A percentile compares a stretch with the other conserved stretches of the same genome.
Conservation (phyloP, 768 basidiomycete species). For the Serpula lacrymans region DNA sequence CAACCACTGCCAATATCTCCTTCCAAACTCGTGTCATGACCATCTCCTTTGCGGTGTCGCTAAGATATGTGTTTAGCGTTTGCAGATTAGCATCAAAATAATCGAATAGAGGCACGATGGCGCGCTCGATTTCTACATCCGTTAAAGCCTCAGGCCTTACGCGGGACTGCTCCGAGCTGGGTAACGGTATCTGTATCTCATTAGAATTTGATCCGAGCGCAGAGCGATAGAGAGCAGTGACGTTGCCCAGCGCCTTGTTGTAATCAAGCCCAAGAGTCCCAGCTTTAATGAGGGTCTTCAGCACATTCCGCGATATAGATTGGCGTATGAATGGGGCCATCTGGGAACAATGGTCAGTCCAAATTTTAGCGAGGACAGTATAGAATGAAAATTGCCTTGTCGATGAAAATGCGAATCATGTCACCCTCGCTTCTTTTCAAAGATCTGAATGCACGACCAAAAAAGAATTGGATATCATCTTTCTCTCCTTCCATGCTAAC, state of each 20-base stretch:
- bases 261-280: slow-evolving; percentile 63
- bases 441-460: slow-evolving; percentile 91
- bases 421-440: slow-evolving; percentile 91
- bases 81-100: slow-evolving; percentile 94
- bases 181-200: slow-evolving; percentile 78
- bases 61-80: slow-evolving; percentile 85
- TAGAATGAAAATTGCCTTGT: slow-evolving; percentile 62
- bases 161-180: slow-evolving; percentile 72
- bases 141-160: slow-evolving; percentile 76
- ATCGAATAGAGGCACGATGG: slow-evolving; percentile 88
- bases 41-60: slow-evolving; percentile 80
- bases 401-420: slow-evolving; percentile 94
- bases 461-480: slow-evolving; percentile 96
- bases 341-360: slow-evolving; percentile 35
- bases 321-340: slow-evolving; percentile 93
- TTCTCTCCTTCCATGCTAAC: slow-evolving; percentile 99
- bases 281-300: slow-evolving; percentile 76
- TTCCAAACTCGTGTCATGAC: slow-evolving; percentile 97
- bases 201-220: slow-evolving; percentile 61
- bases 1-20: slow-evolving; percentile 83
- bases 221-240: slow-evolving; percentile 80
- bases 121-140: slow-evolving; percentile 92
- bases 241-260: slow-evolving; percentile 83
- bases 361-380: neutral
- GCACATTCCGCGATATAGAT: slow-evolving; percentile 70